Conservation (phyloP, 257 asterid genomes). For the Rehmannia glutinosa region DNA sequence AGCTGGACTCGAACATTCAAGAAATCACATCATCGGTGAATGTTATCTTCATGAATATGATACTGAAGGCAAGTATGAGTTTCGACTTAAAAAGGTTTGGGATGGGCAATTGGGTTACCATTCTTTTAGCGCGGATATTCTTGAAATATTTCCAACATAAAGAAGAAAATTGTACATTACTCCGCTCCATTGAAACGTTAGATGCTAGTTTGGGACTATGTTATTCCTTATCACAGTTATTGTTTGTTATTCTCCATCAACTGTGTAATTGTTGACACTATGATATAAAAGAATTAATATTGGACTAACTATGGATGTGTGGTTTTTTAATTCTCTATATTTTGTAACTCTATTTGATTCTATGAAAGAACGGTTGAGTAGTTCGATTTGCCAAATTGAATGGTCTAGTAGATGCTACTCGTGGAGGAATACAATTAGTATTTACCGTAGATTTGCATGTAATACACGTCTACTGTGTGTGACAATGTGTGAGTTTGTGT, state of each 20-base stretch:
- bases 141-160: background rate
- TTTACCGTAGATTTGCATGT: too few relatives aligned
- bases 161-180: background rate
- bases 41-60: background rate
- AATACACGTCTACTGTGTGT: too few relatives aligned
- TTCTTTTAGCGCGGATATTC: background rate
- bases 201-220: background rate
- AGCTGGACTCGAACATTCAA: constrained; percentile 2
- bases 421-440: too few relatives aligned
- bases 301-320: background rate
- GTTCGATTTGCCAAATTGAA: too few relatives aligned
- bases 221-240: background rate
- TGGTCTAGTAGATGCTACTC: too few relatives aligned
- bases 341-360: too few relatives aligned
- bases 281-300: background rate
- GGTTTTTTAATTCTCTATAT: background rate
- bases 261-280: background rate
- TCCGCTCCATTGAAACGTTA: background rate
- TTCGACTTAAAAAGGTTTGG: background rate
- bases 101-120: background rate
- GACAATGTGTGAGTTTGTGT: too few relatives aligned
- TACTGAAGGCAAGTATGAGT: background rate
- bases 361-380: too few relatives aligned
- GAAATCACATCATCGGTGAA: background rate
- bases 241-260: background rate